These are phyloP conservation scores for Mycocentrospora acerina DNA, from an alignment of 2,329 filamentous ascomycete species.

Conservation along the genomic window DNA sequence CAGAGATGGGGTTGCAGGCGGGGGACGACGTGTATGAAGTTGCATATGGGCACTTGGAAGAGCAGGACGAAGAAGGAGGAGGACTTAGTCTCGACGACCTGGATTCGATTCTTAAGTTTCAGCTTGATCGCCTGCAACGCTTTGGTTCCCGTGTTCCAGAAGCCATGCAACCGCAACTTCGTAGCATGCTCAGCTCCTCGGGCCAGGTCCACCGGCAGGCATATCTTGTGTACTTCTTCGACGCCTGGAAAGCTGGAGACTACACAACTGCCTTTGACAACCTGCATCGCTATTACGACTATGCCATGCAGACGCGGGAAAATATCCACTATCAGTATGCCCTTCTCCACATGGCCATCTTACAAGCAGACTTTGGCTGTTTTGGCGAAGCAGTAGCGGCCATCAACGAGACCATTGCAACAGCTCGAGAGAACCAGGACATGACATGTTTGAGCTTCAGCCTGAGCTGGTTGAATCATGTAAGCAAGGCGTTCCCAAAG, in stretches of 20 bases:
- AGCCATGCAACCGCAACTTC: conserved; percentile 71
- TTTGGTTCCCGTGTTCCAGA: conserved; percentile 76
- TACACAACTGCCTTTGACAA: conserved; percentile 88
- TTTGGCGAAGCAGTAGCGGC: conserved; percentile 86
- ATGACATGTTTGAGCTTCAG: conserved; percentile 92
- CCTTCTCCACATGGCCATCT: conserved; percentile 84
- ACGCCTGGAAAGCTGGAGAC: conserved; percentile 89
- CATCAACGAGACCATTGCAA: conserved; percentile 92
- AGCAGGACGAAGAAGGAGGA: conserved; percentile 42
- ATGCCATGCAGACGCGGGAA: conserved; percentile 83
- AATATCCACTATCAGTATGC: conserved; percentile 92
- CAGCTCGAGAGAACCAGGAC: conserved; percentile 91
- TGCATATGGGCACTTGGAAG: conserved; percentile 53
- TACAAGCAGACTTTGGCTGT: conserved; percentile 94
- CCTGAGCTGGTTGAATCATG: conserved; percentile 93
- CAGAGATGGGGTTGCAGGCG: conserved; percentile 58
- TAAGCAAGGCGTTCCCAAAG: conserved; percentile 79
- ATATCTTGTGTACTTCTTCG: conserved; percentile 83
- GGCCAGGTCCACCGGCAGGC: conserved; percentile 70
- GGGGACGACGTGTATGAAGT: conserved; percentile 51
- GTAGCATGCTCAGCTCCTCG: conserved; percentile 66
- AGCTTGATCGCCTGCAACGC: conserved; percentile 86
- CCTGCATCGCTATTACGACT: conserved; percentile 94
- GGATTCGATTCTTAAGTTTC: conserved; percentile 80
- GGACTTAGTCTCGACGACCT: conserved; percentile 75